Base-by-base conservation (phyloP, 805 yeast species). In the Candida anglica region DNA sequence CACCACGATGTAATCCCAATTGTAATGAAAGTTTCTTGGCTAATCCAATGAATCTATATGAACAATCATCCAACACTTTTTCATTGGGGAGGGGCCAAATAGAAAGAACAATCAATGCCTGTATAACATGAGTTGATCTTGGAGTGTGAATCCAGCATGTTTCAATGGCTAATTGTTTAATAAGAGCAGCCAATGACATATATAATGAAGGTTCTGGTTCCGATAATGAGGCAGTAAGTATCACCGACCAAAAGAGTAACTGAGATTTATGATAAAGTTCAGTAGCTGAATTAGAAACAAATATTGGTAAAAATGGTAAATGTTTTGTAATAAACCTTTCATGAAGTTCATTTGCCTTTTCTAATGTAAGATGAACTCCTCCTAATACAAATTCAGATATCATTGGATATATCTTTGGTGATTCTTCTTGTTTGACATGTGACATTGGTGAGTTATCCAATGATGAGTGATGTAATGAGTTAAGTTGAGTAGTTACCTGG, bases 121-220 rank as follows among this genome's bases (percentile, higher is more conserved):
- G 97, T 6, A 89, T 86, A 25, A 89, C 89, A 55, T 89, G 96
- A 0, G 96, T 86, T 2, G 95, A 85, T 51, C 97, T 71, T 2
- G 97, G 96, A 0, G 97, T 89, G 37, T 89, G 67, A 31, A 88
- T 77, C 94, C 96, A 86, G 59, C 96, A 87, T 0, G 94, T 86
- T 50, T 86, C 95, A 34, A 86, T 86, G 0, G 95, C 95, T 44
- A 88, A 63, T 49, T 86, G 93, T 49, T 85, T 86, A 44, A 89
- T 84, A 27, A 86, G 66, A 2, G 86, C 76, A 11, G 93, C 82
- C 29, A 88, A 63, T 19, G 82, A 71, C 57, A 77, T 75, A 63
- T 89, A 89, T 29, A 87, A 53, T 0, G 84, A 71, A 3, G 97
- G 96, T 31, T 85, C 91, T 0, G 95, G 91, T 47, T 88, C 95